Conservation (phyloP, 2,329 filamentous ascomycete genomes). For the Calonectria pseudoreteaudii region DNA sequence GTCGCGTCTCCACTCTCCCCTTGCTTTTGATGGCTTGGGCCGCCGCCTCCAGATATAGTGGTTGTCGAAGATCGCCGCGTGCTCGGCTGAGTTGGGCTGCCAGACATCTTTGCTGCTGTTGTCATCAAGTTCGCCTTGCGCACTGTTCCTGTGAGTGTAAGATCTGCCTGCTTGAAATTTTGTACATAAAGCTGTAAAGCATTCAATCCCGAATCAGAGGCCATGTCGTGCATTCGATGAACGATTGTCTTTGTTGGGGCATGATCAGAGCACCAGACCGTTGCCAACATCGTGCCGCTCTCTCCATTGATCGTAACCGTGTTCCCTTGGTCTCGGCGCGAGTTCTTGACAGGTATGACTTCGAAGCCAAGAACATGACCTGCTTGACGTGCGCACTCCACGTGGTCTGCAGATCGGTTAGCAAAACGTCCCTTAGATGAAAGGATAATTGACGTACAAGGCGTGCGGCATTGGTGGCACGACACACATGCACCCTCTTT, state of each 20-base stretch:
- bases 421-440: neutral
- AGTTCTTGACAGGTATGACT: constrained; percentile 88
- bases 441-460: constrained; percentile 52
- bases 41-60: constrained; percentile 45
- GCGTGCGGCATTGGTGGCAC: constrained; percentile 78
- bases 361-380: constrained; percentile 91
- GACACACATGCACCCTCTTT: constrained; percentile 82
- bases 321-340: constrained; percentile 82
- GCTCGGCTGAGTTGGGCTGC: constrained; percentile 46
- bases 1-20: constrained; percentile 42
- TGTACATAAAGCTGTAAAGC: constrained; percentile 88
- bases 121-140: constrained; percentile 88
- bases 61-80: constrained; percentile 69
- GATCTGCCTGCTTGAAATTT: constrained; percentile 94
- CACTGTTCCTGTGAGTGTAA: constrained; percentile 89
- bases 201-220: constrained; percentile 77
- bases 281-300: constrained; percentile 84
- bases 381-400: constrained; percentile 88
- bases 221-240: constrained; percentile 82
- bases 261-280: constrained; percentile 93
- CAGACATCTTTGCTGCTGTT: constrained; percentile 68
- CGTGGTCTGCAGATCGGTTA: constrained; percentile 72
- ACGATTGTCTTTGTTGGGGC: constrained; percentile 76
- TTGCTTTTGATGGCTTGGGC: constrained; percentile 37
- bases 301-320: constrained; percentile 86